These are phyloP conservation scores for Ustilago tritici DNA, from an alignment of 1,284 basidiomycete genomes.

Conservation along the genomic window DNA sequence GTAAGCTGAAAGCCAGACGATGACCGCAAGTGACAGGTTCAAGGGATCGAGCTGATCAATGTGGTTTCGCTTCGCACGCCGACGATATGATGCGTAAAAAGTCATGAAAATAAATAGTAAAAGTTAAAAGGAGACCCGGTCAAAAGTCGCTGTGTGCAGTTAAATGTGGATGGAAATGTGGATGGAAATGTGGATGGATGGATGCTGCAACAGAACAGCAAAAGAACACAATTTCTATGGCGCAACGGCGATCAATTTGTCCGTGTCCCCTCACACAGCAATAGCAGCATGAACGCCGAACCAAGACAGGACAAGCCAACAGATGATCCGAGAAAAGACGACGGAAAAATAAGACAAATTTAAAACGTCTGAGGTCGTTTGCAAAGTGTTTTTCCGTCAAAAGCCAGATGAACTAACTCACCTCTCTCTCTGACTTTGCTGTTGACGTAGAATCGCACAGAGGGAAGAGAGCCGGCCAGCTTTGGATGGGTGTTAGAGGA, in stretches of 20 bases:
- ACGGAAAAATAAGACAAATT: no score
- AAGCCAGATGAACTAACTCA: no score
- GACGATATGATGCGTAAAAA: not conserved
- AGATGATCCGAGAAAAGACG: conserved; percentile 2
- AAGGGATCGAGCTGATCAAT: conserved; percentile 41
- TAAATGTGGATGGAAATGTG: not conserved
- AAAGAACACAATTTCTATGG: not conserved
- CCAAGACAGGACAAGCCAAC: not conserved
- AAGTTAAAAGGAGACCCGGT: not conserved
- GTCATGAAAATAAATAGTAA: not conserved
- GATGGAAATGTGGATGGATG: not conserved
- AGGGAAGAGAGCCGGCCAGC: not conserved
- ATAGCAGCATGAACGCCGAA: not conserved
- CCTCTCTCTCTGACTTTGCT: not conserved
- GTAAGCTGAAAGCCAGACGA: not conserved
- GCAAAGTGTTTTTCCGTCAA: no score
- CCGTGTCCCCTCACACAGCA: not conserved
- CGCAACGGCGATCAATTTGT: conserved; percentile 6
- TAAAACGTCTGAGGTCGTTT: no score
- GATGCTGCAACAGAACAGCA: not conserved
- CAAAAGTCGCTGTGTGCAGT: not conserved
- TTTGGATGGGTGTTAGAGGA: no score
- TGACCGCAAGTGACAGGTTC: conserved; percentile 21
- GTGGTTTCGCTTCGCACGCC: conserved; percentile 11
- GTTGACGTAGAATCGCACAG: not conserved